Evolutionary conservation across 2,329 filamentous ascomycete species (phyloP), one percentile per base, ranked within the genome.

Genomic region (Epichloe glyceriae): DNA sequence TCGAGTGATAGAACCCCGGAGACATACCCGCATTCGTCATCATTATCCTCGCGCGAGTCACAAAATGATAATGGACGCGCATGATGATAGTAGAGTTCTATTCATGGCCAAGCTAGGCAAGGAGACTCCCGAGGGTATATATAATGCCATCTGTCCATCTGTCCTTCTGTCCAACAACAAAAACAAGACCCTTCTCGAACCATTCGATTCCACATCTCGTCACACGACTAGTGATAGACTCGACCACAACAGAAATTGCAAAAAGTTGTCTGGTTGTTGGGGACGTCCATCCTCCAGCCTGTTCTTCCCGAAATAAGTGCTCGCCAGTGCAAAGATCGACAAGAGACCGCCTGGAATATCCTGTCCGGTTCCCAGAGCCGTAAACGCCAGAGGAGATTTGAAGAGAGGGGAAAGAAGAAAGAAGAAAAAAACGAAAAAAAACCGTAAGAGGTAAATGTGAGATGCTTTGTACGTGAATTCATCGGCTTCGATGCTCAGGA

Each of bases 401-500:
- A n/a, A 14, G 11, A 39, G 11, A 38, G 15, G 8, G 8, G 11
- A 42, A 15, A 45, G 10, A 34, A 15, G 26, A 34, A 19, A 19
- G 7, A 2, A 7, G 4, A 33, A 8, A 26, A n/a, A 34, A 22
- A 43, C n/a, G 19, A 15, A 26, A 6, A 17, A 38, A 42, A 40
- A 26, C 11, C 8, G 38, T 7, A 7, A 11, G 15, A 37, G 33
- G 39, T 12, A 17, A 8, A 20, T 17, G 10, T 35, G 17, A 11
- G 14, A 45, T 47, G 33, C 44, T 40, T 20, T 33, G n/a, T 26
- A 44, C 5, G 46, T n/a, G 7, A 40, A 5, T 42, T 38, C 26
- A 51, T 42, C 49, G 42, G 14, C 5, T 35, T 45, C 63, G 58
- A 43, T 61, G 60, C 45, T 62, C 61, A 8, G 52, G 47, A 6